phyloP scores from a whole-genome alignment of 192 early-diverging fungal genomes.

The Coemansia sp. region DNA sequence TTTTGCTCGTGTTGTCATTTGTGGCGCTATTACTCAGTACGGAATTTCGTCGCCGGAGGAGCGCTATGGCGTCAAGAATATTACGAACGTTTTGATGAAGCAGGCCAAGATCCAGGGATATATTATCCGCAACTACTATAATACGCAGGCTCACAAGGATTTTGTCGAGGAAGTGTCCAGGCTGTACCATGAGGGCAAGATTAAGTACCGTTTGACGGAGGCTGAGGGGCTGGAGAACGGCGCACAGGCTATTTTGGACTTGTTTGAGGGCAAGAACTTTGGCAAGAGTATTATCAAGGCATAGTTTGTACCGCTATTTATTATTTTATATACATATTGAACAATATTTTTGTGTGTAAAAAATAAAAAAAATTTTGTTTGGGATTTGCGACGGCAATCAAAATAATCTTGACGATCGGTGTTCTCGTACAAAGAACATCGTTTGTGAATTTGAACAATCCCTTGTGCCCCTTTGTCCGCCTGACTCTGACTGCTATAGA shows the following conservation, averaged over 20 bases:
- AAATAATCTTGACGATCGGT: not conserved
- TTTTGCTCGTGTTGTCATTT: constrained; percentile 67
- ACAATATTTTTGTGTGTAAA: not conserved
- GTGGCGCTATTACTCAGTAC: constrained; percentile 80
- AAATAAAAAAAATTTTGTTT: not conserved
- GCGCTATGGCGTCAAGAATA: constrained; percentile 63
- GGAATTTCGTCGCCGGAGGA: constrained; percentile 55
- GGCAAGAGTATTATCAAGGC: constrained; percentile 59
- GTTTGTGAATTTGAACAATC: not conserved
- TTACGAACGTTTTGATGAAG: constrained; percentile 60
- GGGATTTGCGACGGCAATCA: not conserved
- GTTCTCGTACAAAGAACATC: not conserved
- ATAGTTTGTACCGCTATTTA: not conserved
- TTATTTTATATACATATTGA: not conserved
- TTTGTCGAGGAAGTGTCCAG: constrained; percentile 63
- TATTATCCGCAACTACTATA: constrained; percentile 60
- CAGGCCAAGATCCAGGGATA: constrained; percentile 69
- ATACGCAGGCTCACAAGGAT: constrained; percentile 47
- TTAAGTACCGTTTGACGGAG: constrained; percentile 63
- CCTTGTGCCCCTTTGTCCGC: too few relatives aligned
- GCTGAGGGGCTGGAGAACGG: constrained; percentile 70
- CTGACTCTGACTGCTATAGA: not conserved
- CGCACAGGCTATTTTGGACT: constrained; percentile 62
- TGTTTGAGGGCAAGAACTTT: constrained; percentile 71
- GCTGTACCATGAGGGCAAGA: constrained; percentile 64